Evolutionary conservation across 2,329 filamentous ascomycete species (phyloP), one percentile per base, ranked within the genome.

Genomic region (Dactylellina haptotyla): DNA sequence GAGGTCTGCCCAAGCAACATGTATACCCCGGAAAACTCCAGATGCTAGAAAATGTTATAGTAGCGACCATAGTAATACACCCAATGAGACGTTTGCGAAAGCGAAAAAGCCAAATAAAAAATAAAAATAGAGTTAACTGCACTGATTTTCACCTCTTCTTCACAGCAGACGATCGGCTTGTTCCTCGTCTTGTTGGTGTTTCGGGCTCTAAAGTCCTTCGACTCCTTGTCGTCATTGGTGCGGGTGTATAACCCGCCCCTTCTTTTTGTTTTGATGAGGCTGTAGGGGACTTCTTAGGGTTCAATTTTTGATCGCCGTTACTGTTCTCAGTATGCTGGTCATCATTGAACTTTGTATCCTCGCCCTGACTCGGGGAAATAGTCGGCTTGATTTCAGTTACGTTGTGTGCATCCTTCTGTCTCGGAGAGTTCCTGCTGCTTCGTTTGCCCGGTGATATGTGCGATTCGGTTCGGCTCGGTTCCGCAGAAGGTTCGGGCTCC

Each of bases 201-300:
- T 73, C 69, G 16, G 61, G 46, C 18, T 73, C 69, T 4, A 73
- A 14, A 26, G 34, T 25, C 37, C 37, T 64, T 6, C 69, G 69
- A 30, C 69, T 73, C 32, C 69, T 73, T 14, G 69, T 73, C 25
- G 69, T 73, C 69, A 73, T 73, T n/a, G 69, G 61, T 6, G 50
- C 39, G 8, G 69, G 69, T 1, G 54, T 73, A 30, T 45, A 73
- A 4, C 16, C 14, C 16, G 26, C 26, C 30, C 34, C 37, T 50
- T 59, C 69, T 45, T 73, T 66, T 4, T 56, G 54, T 18, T 61
- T 69, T n/a, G 53, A 37, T 18, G 56, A 20, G 4, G 34, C 46
- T 0, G 69, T 16, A 18, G 69, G 61, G 8, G 61, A 73, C 25
- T 73, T 73, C 16, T 62, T 73, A n/a, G 69, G 69, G 6, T 54